These are phyloP conservation scores for Dendrobium huoshanense DNA, from an alignment of 106 monocot genomes.

Conservation along the genomic window DNA sequence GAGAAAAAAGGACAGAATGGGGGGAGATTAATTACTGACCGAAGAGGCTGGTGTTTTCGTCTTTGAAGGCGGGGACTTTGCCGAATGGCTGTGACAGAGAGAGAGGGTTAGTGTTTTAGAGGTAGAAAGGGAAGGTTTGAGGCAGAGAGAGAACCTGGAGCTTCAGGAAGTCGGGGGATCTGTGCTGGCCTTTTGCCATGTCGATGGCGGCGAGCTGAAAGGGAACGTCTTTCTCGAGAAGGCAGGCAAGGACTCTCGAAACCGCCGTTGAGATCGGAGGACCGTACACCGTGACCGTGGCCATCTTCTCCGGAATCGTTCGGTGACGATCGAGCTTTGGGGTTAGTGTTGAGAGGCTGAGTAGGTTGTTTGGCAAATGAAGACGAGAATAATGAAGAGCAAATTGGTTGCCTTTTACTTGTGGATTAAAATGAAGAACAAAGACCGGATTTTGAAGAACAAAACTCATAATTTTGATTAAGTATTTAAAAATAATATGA, in stretches of 20 bases:
- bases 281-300: conserved; percentile 59
- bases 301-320: conserved; percentile 19
- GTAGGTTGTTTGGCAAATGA: too few species aligned
- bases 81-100: conserved; percentile 41
- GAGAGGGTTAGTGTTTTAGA: background rate
- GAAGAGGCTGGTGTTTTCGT: conserved; percentile 38
- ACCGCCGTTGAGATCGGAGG: conserved; percentile 67
- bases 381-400: too few species aligned
- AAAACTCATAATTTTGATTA: too few species aligned
- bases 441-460: too few species aligned
- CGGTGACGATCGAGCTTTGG: background rate
- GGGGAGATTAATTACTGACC: conserved; percentile 28
- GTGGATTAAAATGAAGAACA: too few species aligned
- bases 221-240: conserved; percentile 79
- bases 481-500: too few species aligned
- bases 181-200: conserved; percentile 85
- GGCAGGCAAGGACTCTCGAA: conserved; percentile 72
- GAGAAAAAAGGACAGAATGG: background rate
- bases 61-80: conserved; percentile 54
- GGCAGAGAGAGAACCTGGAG: conserved; percentile 26
- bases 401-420: too few species aligned
- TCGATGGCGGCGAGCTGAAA: conserved; percentile 63
- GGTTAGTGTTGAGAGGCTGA: background rate
- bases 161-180: conserved; percentile 63
- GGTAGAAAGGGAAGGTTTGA: background rate